Evolutionary conservation across 2,329 filamentous ascomycete genomes (phyloP).

Genomic region (Gremmenia infestans): DNA sequence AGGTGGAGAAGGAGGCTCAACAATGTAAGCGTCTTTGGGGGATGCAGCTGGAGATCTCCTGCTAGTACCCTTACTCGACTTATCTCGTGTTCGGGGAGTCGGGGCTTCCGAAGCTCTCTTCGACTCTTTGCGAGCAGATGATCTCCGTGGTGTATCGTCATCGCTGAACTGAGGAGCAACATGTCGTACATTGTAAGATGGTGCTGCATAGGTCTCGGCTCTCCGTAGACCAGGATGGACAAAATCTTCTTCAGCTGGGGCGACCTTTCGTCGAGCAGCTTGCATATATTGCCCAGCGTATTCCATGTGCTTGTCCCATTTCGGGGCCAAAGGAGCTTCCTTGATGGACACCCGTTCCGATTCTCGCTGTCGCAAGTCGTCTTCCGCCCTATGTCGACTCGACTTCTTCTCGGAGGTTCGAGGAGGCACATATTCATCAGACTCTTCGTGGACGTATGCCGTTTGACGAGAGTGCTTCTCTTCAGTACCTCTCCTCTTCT

Average conservation of each 20-base stretch:
- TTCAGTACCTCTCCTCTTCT: constrained; percentile 34
- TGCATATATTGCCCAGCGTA: constrained; percentile 29
- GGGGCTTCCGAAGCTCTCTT: constrained; percentile 26
- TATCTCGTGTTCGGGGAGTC: constrained; percentile 16
- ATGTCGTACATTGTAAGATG: constrained; percentile 24
- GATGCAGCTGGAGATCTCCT: constrained; percentile 10
- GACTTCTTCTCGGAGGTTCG: constrained; percentile 22
- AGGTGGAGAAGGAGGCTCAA: constrained; percentile 27
- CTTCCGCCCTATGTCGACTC: constrained; percentile 18
- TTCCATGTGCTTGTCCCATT: constrained; percentile 24
- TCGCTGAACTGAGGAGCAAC: constrained; percentile 24
- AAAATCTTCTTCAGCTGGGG: constrained; percentile 9
- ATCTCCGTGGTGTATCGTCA: constrained; percentile 28
- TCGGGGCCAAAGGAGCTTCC: constrained; percentile 18
- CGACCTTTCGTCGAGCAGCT: constrained; percentile 24
- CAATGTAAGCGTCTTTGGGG: constrained; percentile 18
- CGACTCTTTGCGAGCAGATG: constrained; percentile 24
- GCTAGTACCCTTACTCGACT: constrained; percentile 8
- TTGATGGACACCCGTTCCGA: constrained; percentile 13
- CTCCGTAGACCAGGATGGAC: constrained; percentile 19
- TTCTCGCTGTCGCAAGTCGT: constrained; percentile 18
- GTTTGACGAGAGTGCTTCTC: constrained; percentile 24
- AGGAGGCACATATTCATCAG: constrained; percentile 18
- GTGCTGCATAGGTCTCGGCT: constrained; percentile 27
- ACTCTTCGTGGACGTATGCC: constrained; percentile 26